Evolutionary conservation across 2,329 filamentous ascomycete genomes (phyloP).

Genomic region (Lasiodiplodia sp.): DNA sequence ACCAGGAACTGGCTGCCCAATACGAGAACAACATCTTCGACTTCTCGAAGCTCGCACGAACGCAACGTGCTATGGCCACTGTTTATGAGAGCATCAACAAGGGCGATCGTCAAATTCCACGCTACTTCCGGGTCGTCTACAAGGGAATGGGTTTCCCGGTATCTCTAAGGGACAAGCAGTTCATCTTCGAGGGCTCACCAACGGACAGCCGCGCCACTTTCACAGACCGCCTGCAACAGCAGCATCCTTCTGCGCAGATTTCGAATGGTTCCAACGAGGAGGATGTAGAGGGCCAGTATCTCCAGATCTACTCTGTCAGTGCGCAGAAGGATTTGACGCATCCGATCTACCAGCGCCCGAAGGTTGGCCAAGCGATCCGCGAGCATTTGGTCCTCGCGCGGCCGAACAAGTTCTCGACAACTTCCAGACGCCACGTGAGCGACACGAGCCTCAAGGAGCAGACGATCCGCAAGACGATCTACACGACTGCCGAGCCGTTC

Average conservation of each 20-base stretch:
- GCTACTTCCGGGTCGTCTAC: slow-evolving; percentile 92
- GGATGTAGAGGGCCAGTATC: slow-evolving; percentile 88
- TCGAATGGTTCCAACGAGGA: slow-evolving; percentile 73
- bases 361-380: slow-evolving; percentile 81
- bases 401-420: slow-evolving; percentile 80
- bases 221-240: slow-evolving; percentile 88
- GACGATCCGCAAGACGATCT: slow-evolving; percentile 83
- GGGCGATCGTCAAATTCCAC: slow-evolving; percentile 77
- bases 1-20: slow-evolving; percentile 88
- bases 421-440: slow-evolving; percentile 72
- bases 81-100: slow-evolving; percentile 90
- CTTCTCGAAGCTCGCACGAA: slow-evolving; percentile 87
- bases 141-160: slow-evolving; percentile 87
- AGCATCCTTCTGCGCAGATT: slow-evolving; percentile 86
- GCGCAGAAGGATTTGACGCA: slow-evolving; percentile 83
- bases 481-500: slow-evolving; percentile 83
- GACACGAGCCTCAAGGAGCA: slow-evolving; percentile 74
- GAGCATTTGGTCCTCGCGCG: slow-evolving; percentile 84
- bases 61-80: slow-evolving; percentile 87
- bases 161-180: slow-evolving; percentile 85
- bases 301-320: slow-evolving; percentile 81
- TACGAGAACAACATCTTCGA: slow-evolving; percentile 92
- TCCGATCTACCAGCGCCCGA: slow-evolving; percentile 86
- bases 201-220: slow-evolving; percentile 82
- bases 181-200: slow-evolving; percentile 84